Evolutionary conservation across 257 asterid species (phyloP).

Genomic region (Solanum microdontum): DNA sequence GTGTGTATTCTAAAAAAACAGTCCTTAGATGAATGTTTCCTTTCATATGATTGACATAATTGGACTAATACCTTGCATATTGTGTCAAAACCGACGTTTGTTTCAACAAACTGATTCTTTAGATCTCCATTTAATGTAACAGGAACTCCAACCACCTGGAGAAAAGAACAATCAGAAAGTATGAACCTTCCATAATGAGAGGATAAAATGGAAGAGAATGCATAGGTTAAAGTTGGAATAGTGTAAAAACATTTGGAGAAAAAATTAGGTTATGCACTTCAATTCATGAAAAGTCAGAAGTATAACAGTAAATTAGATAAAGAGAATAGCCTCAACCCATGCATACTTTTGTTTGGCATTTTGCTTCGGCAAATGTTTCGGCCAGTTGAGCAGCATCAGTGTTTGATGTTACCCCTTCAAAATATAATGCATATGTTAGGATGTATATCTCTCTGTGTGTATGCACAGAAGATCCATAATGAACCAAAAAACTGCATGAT

Average conservation of each 20-base stretch:
- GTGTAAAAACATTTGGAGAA: not conserved
- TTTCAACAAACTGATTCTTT: slow-evolving; percentile 40
- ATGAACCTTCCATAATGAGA: not conserved
- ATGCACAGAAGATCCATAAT: not conserved
- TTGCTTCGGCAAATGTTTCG: slow-evolving; percentile 85
- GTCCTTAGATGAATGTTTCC: not conserved
- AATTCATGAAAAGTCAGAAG: not conserved
- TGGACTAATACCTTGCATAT: slow-evolving; percentile 36
- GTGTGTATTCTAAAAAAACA: not conserved
- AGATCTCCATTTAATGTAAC: slow-evolving; percentile 50
- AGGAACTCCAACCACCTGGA: slow-evolving; percentile 39
- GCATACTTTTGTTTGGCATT: slow-evolving; percentile 74
- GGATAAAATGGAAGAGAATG: not conserved
- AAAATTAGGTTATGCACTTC: not conserved
- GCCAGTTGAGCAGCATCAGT: slow-evolving; percentile 99
- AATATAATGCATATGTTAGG: slow-evolving; percentile 3
- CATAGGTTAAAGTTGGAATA: not conserved
- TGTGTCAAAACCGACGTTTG: slow-evolving; percentile 50
- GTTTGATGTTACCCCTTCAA: slow-evolving; percentile 91
- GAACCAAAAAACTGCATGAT: slow-evolving; percentile 1
- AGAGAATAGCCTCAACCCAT: not conserved
- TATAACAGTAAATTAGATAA: not conserved
- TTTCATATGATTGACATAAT: not conserved
- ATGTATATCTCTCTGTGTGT: not conserved
- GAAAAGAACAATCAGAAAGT: not conserved